Evolutionary conservation across 257 asterid genomes (phyloP).

Genomic region (Jasminum sambac): DNA sequence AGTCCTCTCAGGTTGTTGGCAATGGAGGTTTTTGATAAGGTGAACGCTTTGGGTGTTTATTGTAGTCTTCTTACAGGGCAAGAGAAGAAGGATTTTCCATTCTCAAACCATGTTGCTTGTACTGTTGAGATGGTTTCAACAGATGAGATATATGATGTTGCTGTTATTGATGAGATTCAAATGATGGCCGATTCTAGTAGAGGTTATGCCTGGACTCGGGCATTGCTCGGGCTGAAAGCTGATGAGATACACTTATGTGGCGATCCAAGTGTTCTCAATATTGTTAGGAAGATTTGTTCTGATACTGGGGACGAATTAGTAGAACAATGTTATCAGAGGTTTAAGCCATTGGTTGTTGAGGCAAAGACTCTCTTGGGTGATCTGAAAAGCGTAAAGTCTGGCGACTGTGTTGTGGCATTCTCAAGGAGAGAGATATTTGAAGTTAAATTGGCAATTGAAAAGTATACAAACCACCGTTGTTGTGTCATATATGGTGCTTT

Average conservation of each 20-base stretch:
- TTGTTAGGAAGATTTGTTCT: constrained; percentile 62
- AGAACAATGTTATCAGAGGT: constrained; percentile 69
- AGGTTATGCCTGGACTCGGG: constrained; percentile 97
- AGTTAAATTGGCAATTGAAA: constrained; percentile 86
- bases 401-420: constrained; percentile 95
- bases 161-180: constrained; percentile 91
- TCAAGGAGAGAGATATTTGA: constrained; percentile 93
- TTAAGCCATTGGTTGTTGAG: constrained; percentile 91
- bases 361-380: constrained; percentile 88
- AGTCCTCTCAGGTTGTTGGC: constrained; percentile 96
- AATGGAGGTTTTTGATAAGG: constrained; percentile 96
- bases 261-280: constrained; percentile 88
- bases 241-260: constrained; percentile 96
- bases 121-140: constrained; percentile 94
- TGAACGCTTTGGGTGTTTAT: constrained; percentile 81
- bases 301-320: constrained; percentile 89
- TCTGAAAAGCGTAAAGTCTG: constrained; percentile 71
- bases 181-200: constrained; percentile 86
- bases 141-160: constrained; percentile 80
- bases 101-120: constrained; percentile 91
- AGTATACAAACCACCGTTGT: constrained; percentile 75
- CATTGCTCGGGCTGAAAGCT: constrained; percentile 84
- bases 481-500: constrained; percentile 92
- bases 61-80: constrained; percentile 91
- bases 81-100: constrained; percentile 80